phyloP scores from a whole-genome alignment of 1,284 basidiomycete genomes.

The Earliella scabrosa region DNA sequence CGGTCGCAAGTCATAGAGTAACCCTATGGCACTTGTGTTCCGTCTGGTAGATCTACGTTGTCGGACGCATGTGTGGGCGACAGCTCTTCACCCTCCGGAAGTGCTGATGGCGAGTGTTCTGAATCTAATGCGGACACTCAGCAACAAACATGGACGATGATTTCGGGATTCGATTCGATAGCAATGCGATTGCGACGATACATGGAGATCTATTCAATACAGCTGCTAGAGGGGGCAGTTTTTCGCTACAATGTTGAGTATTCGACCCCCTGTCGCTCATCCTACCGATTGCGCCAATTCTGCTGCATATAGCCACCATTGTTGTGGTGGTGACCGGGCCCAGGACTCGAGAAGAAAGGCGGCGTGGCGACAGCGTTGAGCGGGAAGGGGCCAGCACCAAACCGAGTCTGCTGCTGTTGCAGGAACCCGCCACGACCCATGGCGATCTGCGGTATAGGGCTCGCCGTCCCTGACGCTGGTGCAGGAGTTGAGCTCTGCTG shows the following conservation, averaged over 20 bases:
- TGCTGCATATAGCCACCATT: conserved; percentile 10
- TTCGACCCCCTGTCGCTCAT: not conserved
- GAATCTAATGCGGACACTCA: not conserved
- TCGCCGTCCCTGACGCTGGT: conserved; percentile 10
- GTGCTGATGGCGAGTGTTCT: too few relatives aligned
- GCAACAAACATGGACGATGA: too few relatives aligned
- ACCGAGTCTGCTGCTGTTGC: conserved; percentile 11
- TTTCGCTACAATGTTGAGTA: conserved; percentile 6
- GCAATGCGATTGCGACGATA: not conserved
- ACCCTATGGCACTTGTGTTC: too few relatives aligned
- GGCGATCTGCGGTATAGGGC: conserved; percentile 20
- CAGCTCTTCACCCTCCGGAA: too few relatives aligned
- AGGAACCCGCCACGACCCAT: conserved; percentile 20
- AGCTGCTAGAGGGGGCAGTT: not conserved
- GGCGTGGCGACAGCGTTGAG: conserved; percentile 21
- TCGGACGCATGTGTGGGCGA: too few relatives aligned
- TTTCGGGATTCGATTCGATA: too few relatives aligned
- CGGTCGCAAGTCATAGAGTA: conserved; percentile 5
- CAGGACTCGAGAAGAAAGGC: conserved; percentile 16
- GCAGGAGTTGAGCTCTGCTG: conserved; percentile 14
- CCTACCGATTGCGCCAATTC: conserved; percentile 24
- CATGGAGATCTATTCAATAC: conserved; percentile 7
- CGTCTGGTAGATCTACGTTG: too few relatives aligned
- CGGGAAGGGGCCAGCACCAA: conserved; percentile 8
- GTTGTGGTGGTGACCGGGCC: conserved; percentile 7